Evolutionary conservation across 441 rosid species (phyloP), one percentile per base, ranked within the genome.

Genomic region (Corymbia citriodora): DNA sequence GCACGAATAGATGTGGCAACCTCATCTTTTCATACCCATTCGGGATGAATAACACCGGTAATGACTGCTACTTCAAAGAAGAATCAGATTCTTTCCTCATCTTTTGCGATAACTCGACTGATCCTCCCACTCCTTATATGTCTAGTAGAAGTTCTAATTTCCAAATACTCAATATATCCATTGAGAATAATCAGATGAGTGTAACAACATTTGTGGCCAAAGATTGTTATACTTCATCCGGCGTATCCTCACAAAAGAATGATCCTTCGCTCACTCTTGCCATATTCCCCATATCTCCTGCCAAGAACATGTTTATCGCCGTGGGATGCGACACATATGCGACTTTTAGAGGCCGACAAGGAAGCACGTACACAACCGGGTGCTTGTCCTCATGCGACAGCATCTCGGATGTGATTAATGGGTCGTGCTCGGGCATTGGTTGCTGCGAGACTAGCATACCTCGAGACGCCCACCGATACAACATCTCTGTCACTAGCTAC

Each of bases 301-400:
- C 91, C 48, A 36, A 40, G 23, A 61, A 90, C 63, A 92, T 82
- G 31, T 89, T 94, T 87, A 89, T 89, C 4, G 94, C 90, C 25
- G 90, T 92, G 33, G 96, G 96, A 13, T 94, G 96, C 83, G 91
- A 93, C 91, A 92, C 92, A 87, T 36, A 55, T 13, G 95, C 93
- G 1, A 7, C 25, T 70, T 68, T 94, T 87, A 52, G 12, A 3
- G 90, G 92, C 55, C 15, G 59, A 68, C 54, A 87, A 18, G 11
- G 65, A 49, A 45, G 74, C 7, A 15, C 4, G 52, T 45, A 86
- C 89, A 25, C 4, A 88, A 88, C 33, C 2, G 94, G 94, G 29
- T 93, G 94, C 90, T 15, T n/a, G 49, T 88, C 94, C 2, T 2
- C n/a, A 7, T 93, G 93, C 19, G 10, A 0, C 6, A 63, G 1